A percentile compares a stretch with the other conserved stretches of the same genome.
phyloP scores from a whole-genome alignment of 1,284 basidiomycete species.

The Sphagnurus paluster region DNA sequence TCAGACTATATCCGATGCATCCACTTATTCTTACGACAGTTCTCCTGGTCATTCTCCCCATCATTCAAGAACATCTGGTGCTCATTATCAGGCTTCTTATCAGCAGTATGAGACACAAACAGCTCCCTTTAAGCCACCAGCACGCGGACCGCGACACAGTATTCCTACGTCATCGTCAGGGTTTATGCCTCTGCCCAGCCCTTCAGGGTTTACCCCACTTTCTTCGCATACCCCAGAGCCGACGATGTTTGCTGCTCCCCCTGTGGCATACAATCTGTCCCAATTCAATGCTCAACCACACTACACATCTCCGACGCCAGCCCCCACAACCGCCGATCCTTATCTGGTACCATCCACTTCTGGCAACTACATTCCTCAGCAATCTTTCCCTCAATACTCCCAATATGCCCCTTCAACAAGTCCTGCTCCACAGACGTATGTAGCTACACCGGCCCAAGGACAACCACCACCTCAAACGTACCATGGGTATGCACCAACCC shows the following conservation, averaged over 20 bases:
- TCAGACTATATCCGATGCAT: conserved; percentile 31
- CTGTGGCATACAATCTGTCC: conserved; percentile 31
- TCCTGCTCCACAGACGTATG: conserved; percentile 30
- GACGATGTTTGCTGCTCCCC: conserved; percentile 41
- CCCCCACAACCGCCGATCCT: conserved; percentile 26
- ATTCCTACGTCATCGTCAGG: conserved; percentile 67
- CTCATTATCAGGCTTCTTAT: conserved; percentile 41
- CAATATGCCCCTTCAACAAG: conserved; percentile 31
- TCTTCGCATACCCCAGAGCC: conserved; percentile 47
- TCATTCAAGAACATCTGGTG: conserved; percentile 30
- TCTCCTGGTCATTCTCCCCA: conserved; percentile 31
- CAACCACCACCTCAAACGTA: conserved; percentile 27
- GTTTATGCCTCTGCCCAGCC: conserved; percentile 50
- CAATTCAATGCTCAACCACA: conserved; percentile 29
- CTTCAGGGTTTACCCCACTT: conserved; percentile 33
- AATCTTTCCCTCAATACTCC: conserved; percentile 36
- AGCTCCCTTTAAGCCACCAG: conserved; percentile 35
- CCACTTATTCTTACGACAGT: conserved; percentile 38
- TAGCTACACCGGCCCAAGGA: conserved; percentile 26
- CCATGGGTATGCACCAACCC: conserved; percentile 27
- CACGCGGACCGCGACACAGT: conserved; percentile 62
- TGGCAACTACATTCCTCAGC: conserved; percentile 37
- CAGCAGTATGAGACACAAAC: conserved; percentile 53
- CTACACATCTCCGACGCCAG: conserved; percentile 37
- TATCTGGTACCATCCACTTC: conserved; percentile 28